Evolutionary conservation across 169 alveolate species (phyloP), one percentile per base, ranked within the genome.

Genomic region (Cardiosporidium cionae): DNA sequence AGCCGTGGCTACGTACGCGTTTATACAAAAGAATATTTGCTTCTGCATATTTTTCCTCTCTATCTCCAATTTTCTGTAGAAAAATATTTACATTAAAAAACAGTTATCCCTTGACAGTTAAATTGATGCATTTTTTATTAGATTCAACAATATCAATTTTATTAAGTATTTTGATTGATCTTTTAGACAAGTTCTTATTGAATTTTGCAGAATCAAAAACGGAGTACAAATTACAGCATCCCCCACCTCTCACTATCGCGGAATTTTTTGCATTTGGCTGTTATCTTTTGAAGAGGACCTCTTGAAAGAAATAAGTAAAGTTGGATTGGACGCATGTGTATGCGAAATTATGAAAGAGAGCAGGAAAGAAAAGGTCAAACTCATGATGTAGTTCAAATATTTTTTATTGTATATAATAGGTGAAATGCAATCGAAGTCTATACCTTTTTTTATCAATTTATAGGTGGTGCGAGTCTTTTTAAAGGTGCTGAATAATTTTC

Each of bases 251-350:
- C 58, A 44, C 5, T 78, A 78, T 70, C 54, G 65, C 44, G 73
- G 79, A n/a, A 27, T 70, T 52, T 69, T 78, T 36, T 78, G 84
- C 53, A 53, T 31, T 7, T 78, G 84, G 84, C 75, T 78, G 25
- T 28, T 44, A 28, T 34, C 74, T 34, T 78, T 78, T 68, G 52
- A 70, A 25, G 67, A 32, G 16, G 73, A 34, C 1, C 44, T 68
- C 63, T 68, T 62, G n/a, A 36, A 29, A 9, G 35, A 6, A 52
- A 52, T 76, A n/a, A 52, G 31, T 25, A 72, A 65, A 7, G 29
- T n/a, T n/a, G 75, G 75, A 0, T 53, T 53, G n/a, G 69, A 52
- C 25, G 22, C 31, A 1, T 65, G 65, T 3, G 33, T 58, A 22
- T 53, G 69, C 58, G 68, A 37, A 9, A 64, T 76, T 16, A n/a